These are phyloP conservation scores for Linum trigynum DNA, from an alignment of 345 rosid species.

Conservation along the genomic window DNA sequence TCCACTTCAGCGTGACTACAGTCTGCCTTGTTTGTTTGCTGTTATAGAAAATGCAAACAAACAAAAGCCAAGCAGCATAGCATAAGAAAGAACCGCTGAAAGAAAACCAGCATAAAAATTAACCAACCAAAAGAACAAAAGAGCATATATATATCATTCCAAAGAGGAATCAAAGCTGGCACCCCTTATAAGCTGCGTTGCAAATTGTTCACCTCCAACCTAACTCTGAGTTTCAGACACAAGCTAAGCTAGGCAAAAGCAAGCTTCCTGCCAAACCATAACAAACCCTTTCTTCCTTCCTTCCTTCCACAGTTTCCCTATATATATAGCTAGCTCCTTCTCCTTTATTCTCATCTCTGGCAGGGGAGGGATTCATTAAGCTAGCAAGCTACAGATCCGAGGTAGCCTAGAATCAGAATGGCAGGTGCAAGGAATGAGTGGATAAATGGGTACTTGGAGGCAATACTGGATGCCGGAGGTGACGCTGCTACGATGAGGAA, in stretches of 20 bases:
- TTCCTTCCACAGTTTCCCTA: background rate
- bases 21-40: no score
- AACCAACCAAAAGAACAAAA: no score
- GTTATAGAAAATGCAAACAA: no score
- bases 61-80: no score
- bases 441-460: constrained; percentile 86
- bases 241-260: background rate
- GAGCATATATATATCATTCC: no score
- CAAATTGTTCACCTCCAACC: background rate
- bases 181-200: no score
- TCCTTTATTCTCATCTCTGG: background rate
- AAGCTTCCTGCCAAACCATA: background rate
- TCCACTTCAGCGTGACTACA: no score
- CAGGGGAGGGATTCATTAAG: background rate
- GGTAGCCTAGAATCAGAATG: background rate
- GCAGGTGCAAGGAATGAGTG: constrained; percentile 61
- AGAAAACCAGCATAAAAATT: no score
- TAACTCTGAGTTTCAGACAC: no score
- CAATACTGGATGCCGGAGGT: constrained; percentile 70
- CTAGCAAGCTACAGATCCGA: background rate
- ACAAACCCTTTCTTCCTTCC: background rate
- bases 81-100: no score
- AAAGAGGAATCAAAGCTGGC: no score
- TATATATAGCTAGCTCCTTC: background rate
- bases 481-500: constrained; percentile 22